A percentile compares a stretch with the other conserved stretches of the same genome.
These are phyloP conservation scores for Nothophytophthora sp. DNA, from an alignment of 352 stramenopile genomes.

Conservation along the genomic window DNA sequence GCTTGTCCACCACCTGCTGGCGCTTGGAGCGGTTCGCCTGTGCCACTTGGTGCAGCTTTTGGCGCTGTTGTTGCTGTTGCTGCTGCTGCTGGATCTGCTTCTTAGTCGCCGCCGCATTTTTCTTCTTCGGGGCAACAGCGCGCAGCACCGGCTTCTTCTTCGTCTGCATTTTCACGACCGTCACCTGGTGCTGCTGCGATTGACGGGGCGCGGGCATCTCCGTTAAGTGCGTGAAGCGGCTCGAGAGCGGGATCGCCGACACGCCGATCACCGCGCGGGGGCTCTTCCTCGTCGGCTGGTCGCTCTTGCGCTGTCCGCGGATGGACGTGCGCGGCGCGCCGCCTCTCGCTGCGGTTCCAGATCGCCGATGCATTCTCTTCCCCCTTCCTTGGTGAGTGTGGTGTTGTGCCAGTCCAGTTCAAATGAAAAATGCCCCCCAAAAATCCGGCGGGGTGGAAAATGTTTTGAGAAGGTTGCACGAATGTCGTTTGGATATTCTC, in stretches of 20 bases:
- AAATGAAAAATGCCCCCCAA: not conserved
- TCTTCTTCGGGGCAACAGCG: constrained; percentile 22
- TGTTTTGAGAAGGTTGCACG: constrained; percentile 21
- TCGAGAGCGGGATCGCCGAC: constrained; percentile 68
- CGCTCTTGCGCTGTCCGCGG: constrained; percentile 62
- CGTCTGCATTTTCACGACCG: constrained; percentile 30
- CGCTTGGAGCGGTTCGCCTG: constrained; percentile 74
- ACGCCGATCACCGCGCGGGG: constrained; percentile 55
- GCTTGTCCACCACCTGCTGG: constrained; percentile 73
- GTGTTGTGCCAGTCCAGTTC: not conserved
- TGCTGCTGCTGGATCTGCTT: constrained; percentile 43
- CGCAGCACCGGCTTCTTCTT: constrained; percentile 34
- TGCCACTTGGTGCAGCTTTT: constrained; percentile 63
- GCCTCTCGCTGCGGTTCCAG: constrained; percentile 19
- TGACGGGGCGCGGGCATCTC: constrained; percentile 34
- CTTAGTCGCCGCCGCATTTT: constrained; percentile 14
- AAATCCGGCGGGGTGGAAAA: not conserved
- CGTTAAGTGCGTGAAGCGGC: constrained; percentile 71
- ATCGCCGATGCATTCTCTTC: constrained; percentile 29
- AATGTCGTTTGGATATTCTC: no score
- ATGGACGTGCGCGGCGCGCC: constrained; percentile 43
- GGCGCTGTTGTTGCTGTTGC: constrained; percentile 65
- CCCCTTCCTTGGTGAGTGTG: constrained; percentile 1
- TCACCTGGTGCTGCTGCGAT: constrained; percentile 36
- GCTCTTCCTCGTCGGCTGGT: constrained; percentile 46